Conservation (phyloP, 2,329 filamentous ascomycete species). For the Magnaporthiopsis rhizophila region DNA sequence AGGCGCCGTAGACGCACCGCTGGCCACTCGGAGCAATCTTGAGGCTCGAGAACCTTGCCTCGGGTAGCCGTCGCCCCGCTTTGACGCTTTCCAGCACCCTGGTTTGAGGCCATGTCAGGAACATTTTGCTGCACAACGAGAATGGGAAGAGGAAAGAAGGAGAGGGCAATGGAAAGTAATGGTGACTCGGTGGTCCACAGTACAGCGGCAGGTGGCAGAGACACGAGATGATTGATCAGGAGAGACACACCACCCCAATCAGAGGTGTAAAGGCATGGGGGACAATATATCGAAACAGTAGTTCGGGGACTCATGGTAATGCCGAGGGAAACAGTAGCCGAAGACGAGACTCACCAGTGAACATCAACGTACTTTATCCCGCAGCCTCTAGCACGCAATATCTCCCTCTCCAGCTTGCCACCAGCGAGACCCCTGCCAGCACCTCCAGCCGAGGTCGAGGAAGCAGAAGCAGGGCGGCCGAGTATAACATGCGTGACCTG, state of each 20-base stretch:
- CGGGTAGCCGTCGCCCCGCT: constrained; percentile 63
- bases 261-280: no score
- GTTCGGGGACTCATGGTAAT: no score
- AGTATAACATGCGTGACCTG: constrained; percentile 82
- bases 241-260: no score
- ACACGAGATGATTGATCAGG: no score
- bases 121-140: no score
- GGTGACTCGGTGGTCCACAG: no score
- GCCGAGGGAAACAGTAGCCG: constrained; percentile 1
- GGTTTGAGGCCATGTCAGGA: not conserved
- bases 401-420: constrained; percentile 75
- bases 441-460: constrained; percentile 32
- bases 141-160: no score
- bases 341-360: constrained; percentile 55
- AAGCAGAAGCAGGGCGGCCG: constrained; percentile 42
- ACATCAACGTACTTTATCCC: constrained; percentile 71
- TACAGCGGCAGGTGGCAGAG: no score
- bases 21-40: constrained; percentile 56
- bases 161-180: no score
- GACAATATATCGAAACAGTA: no score
- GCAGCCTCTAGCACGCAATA: constrained; percentile 56
- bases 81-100: constrained; percentile 82
- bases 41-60: constrained; percentile 61
- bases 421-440: constrained; percentile 69
- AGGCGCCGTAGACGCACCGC: constrained; percentile 49